phyloP scores from a whole-genome alignment of 23 red algal species.

The Gracilaria caudata region DNA sequence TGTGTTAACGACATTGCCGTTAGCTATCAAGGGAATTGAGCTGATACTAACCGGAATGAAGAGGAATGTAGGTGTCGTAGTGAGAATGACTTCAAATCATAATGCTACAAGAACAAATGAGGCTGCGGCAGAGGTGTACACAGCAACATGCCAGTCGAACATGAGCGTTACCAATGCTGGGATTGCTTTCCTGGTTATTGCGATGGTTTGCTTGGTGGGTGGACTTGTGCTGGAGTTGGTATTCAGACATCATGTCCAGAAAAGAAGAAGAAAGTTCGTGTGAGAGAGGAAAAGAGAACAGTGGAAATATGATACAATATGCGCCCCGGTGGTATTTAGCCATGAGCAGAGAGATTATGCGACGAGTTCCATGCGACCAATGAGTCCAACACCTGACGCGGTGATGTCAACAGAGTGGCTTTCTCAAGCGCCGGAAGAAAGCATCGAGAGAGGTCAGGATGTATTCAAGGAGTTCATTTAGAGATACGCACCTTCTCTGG shows the following conservation, averaged over 20 bases:
- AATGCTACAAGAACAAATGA: not conserved
- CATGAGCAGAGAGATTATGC: not conserved
- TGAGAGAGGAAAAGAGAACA: not conserved
- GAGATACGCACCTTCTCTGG: too few relatives aligned
- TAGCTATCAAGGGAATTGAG: slow-evolving; percentile 46
- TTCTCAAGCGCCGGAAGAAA: not conserved
- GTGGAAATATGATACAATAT: not conserved
- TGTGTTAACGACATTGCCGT: slow-evolving; percentile 34
- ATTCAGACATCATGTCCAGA: not conserved
- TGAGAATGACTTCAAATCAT: not conserved
- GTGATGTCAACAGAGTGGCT: too few relatives aligned
- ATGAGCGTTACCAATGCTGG: not conserved
- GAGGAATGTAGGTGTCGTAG: not conserved
- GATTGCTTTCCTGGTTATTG: slow-evolving; percentile 9
- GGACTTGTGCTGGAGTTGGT: slow-evolving; percentile 1
- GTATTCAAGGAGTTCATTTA: not conserved
- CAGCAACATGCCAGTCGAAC: not conserved
- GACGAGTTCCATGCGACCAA: not conserved
- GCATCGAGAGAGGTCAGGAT: not conserved
- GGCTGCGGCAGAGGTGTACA: slow-evolving; percentile 12
- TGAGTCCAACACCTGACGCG: too few relatives aligned
- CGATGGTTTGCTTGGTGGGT: slow-evolving; percentile 6
- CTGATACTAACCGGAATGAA: not conserved
- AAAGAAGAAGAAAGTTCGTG: not conserved
- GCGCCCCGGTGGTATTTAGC: not conserved